A percentile compares a stretch with the other conserved stretches of the same genome.
Conservation (phyloP, 2,329 filamentous ascomycete species). For the Exophiala calicioides region DNA sequence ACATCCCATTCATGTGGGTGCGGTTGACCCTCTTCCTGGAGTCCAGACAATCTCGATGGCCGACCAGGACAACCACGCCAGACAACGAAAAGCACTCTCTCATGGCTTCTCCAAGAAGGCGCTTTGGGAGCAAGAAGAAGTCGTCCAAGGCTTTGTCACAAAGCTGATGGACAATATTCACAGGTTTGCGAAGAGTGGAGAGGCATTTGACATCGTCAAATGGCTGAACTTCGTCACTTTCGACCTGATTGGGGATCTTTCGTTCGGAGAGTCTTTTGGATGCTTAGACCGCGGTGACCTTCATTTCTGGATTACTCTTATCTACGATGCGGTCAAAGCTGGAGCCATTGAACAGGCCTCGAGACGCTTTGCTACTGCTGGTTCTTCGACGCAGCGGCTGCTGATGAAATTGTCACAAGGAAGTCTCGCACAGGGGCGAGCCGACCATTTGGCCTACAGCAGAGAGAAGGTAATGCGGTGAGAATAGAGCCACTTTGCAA, state of each 20-base stretch:
- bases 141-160: constrained; percentile 19
- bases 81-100: constrained; percentile 36
- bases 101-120: constrained; percentile 39
- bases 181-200: constrained; percentile 4
- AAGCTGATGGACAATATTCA: constrained; percentile 13
- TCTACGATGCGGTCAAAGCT: constrained; percentile 30
- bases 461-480: no score
- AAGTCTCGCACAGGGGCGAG: no score
- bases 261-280: constrained; percentile 37
- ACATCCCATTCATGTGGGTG: constrained; percentile 9
- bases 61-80: constrained; percentile 33
- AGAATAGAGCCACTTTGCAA: no score
- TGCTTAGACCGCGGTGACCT: constrained; percentile 33
- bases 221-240: constrained; percentile 27
- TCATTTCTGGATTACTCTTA: constrained; percentile 36
- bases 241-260: constrained; percentile 34
- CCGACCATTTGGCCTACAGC: no score
- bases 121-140: constrained; percentile 38
- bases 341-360: constrained; percentile 19
- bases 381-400: no score
- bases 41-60: constrained; percentile 5
- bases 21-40: constrained; percentile 5
- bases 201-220: constrained; percentile 18
- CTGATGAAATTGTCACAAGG: no score
- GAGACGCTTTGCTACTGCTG: constrained; percentile 38